Percentiles rank a stretch among this genome's conserved stretches.
phyloP scores from a whole-genome alignment of 2,329 filamentous ascomycete genomes.

The Alternaria tenuissima region DNA sequence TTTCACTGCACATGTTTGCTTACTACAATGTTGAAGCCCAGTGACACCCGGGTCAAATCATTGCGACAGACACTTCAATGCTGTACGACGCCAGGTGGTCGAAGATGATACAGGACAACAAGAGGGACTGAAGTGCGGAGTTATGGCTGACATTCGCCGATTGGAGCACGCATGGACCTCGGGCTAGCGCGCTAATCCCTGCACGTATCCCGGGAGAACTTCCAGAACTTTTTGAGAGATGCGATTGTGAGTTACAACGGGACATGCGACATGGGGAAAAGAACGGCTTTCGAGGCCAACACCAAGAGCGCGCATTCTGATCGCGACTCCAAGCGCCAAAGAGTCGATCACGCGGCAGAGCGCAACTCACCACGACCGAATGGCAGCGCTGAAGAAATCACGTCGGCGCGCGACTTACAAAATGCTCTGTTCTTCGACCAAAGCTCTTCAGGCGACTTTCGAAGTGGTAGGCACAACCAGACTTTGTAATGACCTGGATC shows the following conservation, averaged over 20 bases:
- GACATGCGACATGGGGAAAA: slow-evolving; percentile 40
- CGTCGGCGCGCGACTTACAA: slow-evolving; percentile 47
- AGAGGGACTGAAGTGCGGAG: not conserved
- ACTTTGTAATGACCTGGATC: not conserved
- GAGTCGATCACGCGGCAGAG: slow-evolving; percentile 36
- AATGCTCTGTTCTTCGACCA: slow-evolving; percentile 50
- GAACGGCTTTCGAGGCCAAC: slow-evolving; percentile 44
- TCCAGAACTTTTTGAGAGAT: slow-evolving; percentile 28
- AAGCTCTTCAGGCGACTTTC: slow-evolving; percentile 38
- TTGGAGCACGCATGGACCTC: slow-evolving; percentile 4
- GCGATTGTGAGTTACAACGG: slow-evolving; percentile 15
- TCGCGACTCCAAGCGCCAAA: slow-evolving; percentile 45
- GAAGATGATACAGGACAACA: not conserved
- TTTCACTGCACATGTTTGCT: not conserved
- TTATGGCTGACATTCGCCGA: slow-evolving; percentile 12
- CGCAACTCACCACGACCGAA: slow-evolving; percentile 34
- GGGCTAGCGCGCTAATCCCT: slow-evolving; percentile 24
- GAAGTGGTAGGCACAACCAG: slow-evolving; percentile 34
- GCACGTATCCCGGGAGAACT: slow-evolving; percentile 25
- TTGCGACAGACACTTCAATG: too few species aligned
- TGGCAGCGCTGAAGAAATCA: slow-evolving; percentile 40
- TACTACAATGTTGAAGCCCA: too few species aligned
- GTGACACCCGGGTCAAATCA: too few species aligned
- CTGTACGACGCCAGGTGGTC: too few species aligned
- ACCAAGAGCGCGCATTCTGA: slow-evolving; percentile 26